Base-by-base conservation (phyloP, 345 rosid genomes). In the Zanthoxylum bungeanum region DNA sequence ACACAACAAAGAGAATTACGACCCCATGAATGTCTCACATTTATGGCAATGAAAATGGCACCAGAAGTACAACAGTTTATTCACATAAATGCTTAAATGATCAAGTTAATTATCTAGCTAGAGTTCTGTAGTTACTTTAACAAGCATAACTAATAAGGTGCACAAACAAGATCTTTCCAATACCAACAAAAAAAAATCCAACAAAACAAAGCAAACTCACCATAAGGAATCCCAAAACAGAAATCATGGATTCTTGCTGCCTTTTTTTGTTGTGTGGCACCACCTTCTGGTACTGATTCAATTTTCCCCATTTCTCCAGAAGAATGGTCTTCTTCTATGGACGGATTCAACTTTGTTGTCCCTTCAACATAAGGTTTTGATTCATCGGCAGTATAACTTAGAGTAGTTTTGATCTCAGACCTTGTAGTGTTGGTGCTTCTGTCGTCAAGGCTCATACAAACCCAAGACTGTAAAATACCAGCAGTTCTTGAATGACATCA, bases 201-300 rank as follows among this genome's bases (percentile, higher is more conserved):
- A 17, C 27, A 40, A 64, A 21, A 17, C 16, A 67, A 42, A 60
- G 34, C 73, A 50, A n/a, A 80, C 90, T 85, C 84, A 91, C 98
- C 97, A 77, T 83, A 93, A 59, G 98, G 98, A 74, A 93, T 91
- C 67, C 98, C 98, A 57, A 93, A 92, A 79, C 97, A 93, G 66
- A 93, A 93, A 77, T 93, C 98, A 64, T 91, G 98, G 73, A 91
- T 88, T 83, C 84, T 89, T 6, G 98, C 96, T 7, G 87, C 79
- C 78, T 82, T 75, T 71, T 61, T 73, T 4, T 73, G 88, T 53
- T 69, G 76, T 19, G 55, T n/a, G 12, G 39, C n/a, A 25, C 76
- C 88, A 75, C 71, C 68, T 66, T 80, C 90, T 79, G 70, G 74
- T 9, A 36, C 78, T 7, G 76, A 44, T 68, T 80, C 87, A 16